Evolutionary conservation across 768 basidiomycete species (phyloP), one percentile per base, ranked within the genome.

Genomic region (Saitozyma sp.): DNA sequence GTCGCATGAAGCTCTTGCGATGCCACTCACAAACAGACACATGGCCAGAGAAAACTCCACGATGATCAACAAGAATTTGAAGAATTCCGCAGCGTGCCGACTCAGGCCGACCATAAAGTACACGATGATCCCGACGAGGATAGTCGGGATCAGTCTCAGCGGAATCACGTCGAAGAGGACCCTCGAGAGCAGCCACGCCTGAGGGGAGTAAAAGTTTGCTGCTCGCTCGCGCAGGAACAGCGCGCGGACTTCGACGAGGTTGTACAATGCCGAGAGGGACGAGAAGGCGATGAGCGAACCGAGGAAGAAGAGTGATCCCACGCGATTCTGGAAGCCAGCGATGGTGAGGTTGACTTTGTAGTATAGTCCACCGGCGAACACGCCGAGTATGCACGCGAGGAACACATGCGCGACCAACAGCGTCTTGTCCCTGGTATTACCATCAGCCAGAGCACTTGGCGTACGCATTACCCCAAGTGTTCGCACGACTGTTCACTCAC

Each of bases 261-360:
- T 93, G 77, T 92, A 90, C 61, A 98, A 78, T 0, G 94, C 92
- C 39, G 51, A 53, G 9, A 62, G 38, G 19, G 91, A 85, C 0
- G 91, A 92, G 80, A 97, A 96, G 0, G 94, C 91, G 54, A 96
- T 86, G 37, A 97, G 84, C 13, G 92, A 87, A 41, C 93, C 93
- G 71, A 96, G 77, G 86, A 98, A 98, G 84, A 98, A 96, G 48
- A 98, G 79, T 67, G 89, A 91, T 39, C 94, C 94, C n/a, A 98
- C 85, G 39, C 94, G 85, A 43, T 77, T 79, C 76, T 96, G 93
- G 83, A 96, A 96, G 1, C 93, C 93, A 29, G 92, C 90, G 65
- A 96, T 95, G 5, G 86, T 88, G 17, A 85, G 81, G 42, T 84
- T 85, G 0, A 91, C 92, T 38, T 92, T 77, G 80, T 83, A 97